phyloP scores from a whole-genome alignment of 2,329 filamentous ascomycete species.

The Neonectria neomacrospora region DNA sequence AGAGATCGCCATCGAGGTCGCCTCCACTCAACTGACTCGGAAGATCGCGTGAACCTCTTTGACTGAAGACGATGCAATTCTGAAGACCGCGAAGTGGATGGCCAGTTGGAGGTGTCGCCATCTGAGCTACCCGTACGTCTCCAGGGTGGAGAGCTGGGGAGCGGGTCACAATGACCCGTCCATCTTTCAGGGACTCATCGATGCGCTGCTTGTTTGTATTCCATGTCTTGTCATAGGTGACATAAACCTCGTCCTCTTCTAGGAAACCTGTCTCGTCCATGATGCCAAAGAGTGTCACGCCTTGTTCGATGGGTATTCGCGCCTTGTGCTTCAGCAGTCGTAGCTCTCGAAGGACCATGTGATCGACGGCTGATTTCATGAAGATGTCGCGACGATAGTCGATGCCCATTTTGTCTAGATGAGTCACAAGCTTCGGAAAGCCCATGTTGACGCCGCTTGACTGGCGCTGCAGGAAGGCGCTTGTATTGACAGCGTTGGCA shows the following conservation, averaged over 20 bases:
- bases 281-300: constrained; percentile 82
- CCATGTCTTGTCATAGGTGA: constrained; percentile 62
- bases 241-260: constrained; percentile 74
- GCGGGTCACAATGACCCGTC: constrained; percentile 74
- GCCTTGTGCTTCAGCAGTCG: constrained; percentile 82
- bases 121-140: constrained; percentile 75
- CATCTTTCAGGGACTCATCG: constrained; percentile 47
- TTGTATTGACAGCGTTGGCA: constrained; percentile 68
- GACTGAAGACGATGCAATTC: constrained; percentile 85
- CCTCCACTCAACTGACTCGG: constrained; percentile 84
- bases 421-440: constrained; percentile 70
- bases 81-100: constrained; percentile 71
- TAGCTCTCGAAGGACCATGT: constrained; percentile 75
- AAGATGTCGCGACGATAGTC: constrained; percentile 77
- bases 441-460: constrained; percentile 69
- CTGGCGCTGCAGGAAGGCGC: constrained; percentile 72
- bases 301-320: constrained; percentile 76
- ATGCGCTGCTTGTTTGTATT: constrained; percentile 40
- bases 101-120: constrained; percentile 67
- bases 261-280: constrained; percentile 84
- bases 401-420: constrained; percentile 67
- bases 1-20: constrained; percentile 86
- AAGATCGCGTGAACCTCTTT: constrained; percentile 75
- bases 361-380: constrained; percentile 75
- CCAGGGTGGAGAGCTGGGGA: constrained; percentile 85